Percentiles rank a stretch among this genome's conserved stretches.
These are phyloP conservation scores for Phytophthora agathidicida DNA, from an alignment of 352 stramenopile genomes.

Conservation along the genomic window DNA sequence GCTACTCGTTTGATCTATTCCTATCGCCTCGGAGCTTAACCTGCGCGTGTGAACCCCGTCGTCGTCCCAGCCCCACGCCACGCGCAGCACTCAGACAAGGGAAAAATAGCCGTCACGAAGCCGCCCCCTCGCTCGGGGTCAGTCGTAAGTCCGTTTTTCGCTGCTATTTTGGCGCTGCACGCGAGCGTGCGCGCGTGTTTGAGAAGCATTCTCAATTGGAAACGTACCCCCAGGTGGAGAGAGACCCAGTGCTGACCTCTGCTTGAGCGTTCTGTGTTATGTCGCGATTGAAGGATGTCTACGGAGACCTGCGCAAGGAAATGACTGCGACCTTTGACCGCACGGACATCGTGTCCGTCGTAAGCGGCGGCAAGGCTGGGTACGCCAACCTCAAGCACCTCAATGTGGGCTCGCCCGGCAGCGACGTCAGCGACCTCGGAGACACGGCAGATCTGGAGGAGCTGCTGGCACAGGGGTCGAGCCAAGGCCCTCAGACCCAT, in stretches of 20 bases:
- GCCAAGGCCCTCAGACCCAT: constrained; percentile 73
- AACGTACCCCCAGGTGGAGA: constrained; percentile 15
- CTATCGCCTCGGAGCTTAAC: constrained; percentile 2
- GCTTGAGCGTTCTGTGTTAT: constrained; percentile 29
- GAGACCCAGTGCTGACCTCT: constrained; percentile 24
- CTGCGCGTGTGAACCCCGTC: background rate
- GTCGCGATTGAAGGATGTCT: constrained; percentile 79
- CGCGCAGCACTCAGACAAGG: constrained; percentile 2
- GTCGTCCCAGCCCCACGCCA: constrained; percentile 7
- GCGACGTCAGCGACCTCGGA: constrained; percentile 79
- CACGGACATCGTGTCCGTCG: constrained; percentile 67
- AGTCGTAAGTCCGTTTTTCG: constrained; percentile 37
- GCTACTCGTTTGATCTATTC: constrained; percentile 14
- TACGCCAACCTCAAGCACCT: constrained; percentile 88
- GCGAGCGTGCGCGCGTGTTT: background rate
- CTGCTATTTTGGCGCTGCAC: constrained; percentile 26
- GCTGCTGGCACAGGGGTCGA: constrained; percentile 75
- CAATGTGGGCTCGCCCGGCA: constrained; percentile 76
- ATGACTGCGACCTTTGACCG: constrained; percentile 80
- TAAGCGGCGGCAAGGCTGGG: constrained; percentile 71
- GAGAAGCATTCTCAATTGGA: constrained; percentile 26
- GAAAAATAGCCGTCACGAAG: constrained; percentile 41
- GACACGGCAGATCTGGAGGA: constrained; percentile 84
- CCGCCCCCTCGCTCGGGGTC: constrained; percentile 33
- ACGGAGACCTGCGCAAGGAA: constrained; percentile 79